Base-by-base conservation (phyloP, 371 early-diverging fungal genomes). In the Haplosporangium sp. region DNA sequence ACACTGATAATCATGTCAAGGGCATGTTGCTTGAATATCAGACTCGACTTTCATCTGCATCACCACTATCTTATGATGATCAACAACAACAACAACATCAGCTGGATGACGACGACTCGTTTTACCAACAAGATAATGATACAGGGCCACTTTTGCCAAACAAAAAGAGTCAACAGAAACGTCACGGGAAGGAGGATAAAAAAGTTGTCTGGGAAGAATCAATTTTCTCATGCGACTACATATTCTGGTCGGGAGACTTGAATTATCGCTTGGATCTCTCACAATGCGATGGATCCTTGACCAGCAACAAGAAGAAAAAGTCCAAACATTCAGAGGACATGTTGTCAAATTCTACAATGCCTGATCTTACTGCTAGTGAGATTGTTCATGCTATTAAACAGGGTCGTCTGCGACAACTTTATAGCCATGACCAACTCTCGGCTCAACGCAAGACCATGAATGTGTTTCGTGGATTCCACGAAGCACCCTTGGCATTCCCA, bases 181-280 rank as follows among this genome's bases (percentile, higher is more conserved):
- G 27, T 53, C 39, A 44, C 38, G 39, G 59, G 7, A 38, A 8
- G 17, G 40, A 57, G 40, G 52, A 13, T 17, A 67, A 63, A n/a
- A 55, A 38, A 9, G 57, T 45, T n/a, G 61, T 35, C 11, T 65
- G 77, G 72, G 76, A 75, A 20, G 71, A 76, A 40, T 69, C 76
- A 39, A 85, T 91, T 57, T 74, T 88, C 74, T 92, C 82, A 15
- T 87, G 82, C 72, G 89, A 92, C 72, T 85, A 84, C 71, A 71
- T 86, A 15, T 92, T 93, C 62, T 91, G 89, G 86, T 76, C 90
- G 50, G 93, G 93, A 13, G 93, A 93, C 64, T 76, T 92, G 58
- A 93, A 93, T 72, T 93, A 93, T 76, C 86, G 93, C 8, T 82
- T 92, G 11, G 84, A 83, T n/a, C 68, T 89, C n/a, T 62, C 75